Conservation (phyloP, 2,329 filamentous ascomycete genomes). For the Fusarium scirpi region DNA sequence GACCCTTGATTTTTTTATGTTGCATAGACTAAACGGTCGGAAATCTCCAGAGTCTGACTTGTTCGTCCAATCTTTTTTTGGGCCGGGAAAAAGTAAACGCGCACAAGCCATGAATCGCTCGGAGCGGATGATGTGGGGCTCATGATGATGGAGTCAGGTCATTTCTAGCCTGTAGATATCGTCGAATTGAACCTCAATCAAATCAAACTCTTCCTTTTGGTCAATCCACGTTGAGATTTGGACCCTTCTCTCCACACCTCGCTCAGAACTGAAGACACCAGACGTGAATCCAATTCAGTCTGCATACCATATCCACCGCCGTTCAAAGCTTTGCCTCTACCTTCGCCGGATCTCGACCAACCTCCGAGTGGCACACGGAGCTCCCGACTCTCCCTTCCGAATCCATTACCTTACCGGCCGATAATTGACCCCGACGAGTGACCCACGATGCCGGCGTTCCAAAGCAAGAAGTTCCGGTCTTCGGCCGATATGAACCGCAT, state of each 20-base stretch:
- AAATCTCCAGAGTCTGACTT: slow-evolving; percentile 1
- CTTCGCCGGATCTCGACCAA: background rate
- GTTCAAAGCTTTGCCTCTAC: slow-evolving; percentile 6
- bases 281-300: slow-evolving; percentile 2
- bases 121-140: slow-evolving; percentile 16
- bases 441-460: slow-evolving; percentile 65
- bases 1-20: slow-evolving; percentile 27
- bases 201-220: slow-evolving; percentile 34
- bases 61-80: background rate
- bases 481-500: slow-evolving; percentile 75
- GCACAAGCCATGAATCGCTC: slow-evolving; percentile 25
- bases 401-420: slow-evolving; percentile 7
- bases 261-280: background rate
- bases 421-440: background rate
- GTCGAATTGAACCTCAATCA: slow-evolving; percentile 11
- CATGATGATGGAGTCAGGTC: slow-evolving; percentile 31
- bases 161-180: slow-evolving; percentile 7
- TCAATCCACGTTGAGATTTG: background rate
- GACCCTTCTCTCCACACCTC: slow-evolving; percentile 1
- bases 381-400: slow-evolving; percentile 11
- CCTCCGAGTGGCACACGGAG: slow-evolving; percentile 15
- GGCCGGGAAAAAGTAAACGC: slow-evolving; percentile 41
- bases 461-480: slow-evolving; percentile 76
- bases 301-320: slow-evolving; percentile 25
- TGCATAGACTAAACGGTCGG: slow-evolving; percentile 3